Evolutionary conservation across 192 early-diverging fungal genomes (phyloP), one percentile per base, ranked within the genome.

Genomic region (Backusella parvicylindrica): DNA sequence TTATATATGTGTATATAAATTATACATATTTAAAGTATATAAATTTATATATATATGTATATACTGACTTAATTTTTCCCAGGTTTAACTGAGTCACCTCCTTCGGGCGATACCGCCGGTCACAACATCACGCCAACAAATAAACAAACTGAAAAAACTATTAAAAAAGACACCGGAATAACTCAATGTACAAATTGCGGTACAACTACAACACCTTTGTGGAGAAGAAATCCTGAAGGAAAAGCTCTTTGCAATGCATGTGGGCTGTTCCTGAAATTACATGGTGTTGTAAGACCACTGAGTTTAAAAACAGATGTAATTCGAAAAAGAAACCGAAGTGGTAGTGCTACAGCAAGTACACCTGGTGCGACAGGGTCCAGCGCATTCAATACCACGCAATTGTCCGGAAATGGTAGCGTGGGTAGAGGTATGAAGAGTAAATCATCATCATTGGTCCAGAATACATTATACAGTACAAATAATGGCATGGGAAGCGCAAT

Each of bases 201-300:
- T 21, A 96, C 94, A 5, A 92, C 86, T 7, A 90, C 89, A 30
- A 98, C 97, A 30, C 90, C 94, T 5, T 83, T 98, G 41, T 98
- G 97, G 97, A 87, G 97, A 7, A 83, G 95, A 23, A 88, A 95
- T 80, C 84, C 89, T n/a, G 82, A 88, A 31, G 97, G 96, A 30
- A 88, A 91, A 64, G 86, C 94, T 12, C 89, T 98, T 9, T 98
- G 97, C 81, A 98, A 98, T 71, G 96, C 96, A 0, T 98, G 97
- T 78, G 97, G 96, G 1, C 84, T 98, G 69, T 98, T 92, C 82
- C 89, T 88, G 74, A 98, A 97, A 83, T 89, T 98, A 13, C 97
- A 98, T 77, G 92, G 92, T n/a, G 87, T 89, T 18, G 81, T 85
- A 6, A 82, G 97, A 66, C 97, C 97, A 5, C 83, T 92, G 36